These are phyloP conservation scores for Pseudovirgaria hyperparasitica DNA, from an alignment of 2,329 filamentous ascomycete species.

Conservation along the genomic window DNA sequence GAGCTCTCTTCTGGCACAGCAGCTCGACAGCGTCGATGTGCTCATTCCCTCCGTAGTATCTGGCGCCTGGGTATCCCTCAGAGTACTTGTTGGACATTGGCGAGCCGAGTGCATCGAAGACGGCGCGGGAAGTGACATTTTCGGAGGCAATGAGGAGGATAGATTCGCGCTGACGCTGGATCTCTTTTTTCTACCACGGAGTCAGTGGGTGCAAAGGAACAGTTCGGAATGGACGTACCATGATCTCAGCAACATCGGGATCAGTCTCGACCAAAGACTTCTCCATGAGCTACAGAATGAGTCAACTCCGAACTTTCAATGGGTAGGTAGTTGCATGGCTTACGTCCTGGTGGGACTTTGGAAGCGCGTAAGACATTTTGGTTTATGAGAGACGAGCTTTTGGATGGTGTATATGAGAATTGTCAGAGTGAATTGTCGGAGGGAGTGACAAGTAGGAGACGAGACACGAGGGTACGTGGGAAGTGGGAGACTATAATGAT, in stretches of 20 bases:
- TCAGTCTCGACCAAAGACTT: conserved; percentile 85
- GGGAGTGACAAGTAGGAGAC: too few relatives aligned
- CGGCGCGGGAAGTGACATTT: conserved; percentile 26
- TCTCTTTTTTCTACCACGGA: conserved; percentile 61
- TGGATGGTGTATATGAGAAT: background rate
- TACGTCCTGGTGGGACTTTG: conserved; percentile 54
- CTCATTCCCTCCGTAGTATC: conserved; percentile 95
- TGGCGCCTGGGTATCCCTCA: conserved; percentile 89
- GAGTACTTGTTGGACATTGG: conserved; percentile 82
- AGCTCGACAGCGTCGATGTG: conserved; percentile 86
- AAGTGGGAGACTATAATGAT: too few relatives aligned
- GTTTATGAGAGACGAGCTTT: background rate
- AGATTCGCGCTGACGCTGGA: conserved; percentile 94
- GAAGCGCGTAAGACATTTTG: conserved; percentile 45
- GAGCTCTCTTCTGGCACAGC: conserved; percentile 78
- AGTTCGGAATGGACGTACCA: conserved; percentile 49
- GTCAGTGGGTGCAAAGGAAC: conserved; percentile 7
- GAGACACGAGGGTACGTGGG: too few relatives aligned
- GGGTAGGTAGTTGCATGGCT: conserved; percentile 18
- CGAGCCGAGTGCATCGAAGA: conserved; percentile 37
- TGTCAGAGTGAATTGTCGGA: background rate
- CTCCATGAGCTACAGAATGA: conserved; percentile 69
- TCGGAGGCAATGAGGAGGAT: conserved; percentile 50
- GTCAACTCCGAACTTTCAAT: conserved; percentile 17
- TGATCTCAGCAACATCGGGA: conserved; percentile 89